Evolutionary conservation across 2,329 filamentous ascomycete genomes (phyloP), one percentile per base, ranked within the genome.

Genomic region (Clarireedia monteithiana): DNA sequence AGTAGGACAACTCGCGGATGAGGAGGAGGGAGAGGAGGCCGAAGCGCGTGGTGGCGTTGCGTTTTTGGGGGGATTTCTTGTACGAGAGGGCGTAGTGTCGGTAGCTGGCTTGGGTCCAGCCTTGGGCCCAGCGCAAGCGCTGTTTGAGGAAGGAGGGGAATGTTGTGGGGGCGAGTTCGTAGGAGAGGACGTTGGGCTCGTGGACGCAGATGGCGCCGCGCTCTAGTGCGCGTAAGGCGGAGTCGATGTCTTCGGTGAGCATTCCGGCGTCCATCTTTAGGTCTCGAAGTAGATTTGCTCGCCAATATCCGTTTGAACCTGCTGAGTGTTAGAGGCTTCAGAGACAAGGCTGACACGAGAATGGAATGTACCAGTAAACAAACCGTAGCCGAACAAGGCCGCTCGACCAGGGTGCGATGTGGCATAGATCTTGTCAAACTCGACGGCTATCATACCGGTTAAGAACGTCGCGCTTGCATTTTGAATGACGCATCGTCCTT

Each of bases 341-440:
- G 40, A 15, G 34, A 26, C 34, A 3, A 5, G 14, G 26, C 2
- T 27, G 6, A 6, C 6, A 9, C 1, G 7, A 17, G 17, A 12
- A 4, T 10, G 34, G 3, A 2, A 12, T 12, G 48, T 45, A 51
- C 53, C 75, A 53, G 73, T 76, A 65, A 77, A 77, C 5, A 77
- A 69, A 14, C 75, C 75, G 55, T 77, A 77, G 4, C 70, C 72
- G 64, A 72, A 77, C 69, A 77, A 72, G 5, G 71, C 68, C 9
- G 73, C 71, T 9, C 75, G 70, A 5, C 75, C 75, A 2, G 75
- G 75, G 59, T 77, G 75, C 10, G 75, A 76, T 10, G 77, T 75
- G 2, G 75, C 75, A 60, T 77, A 77, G 57, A 77, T 77, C 63
- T 77, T 77, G 64, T 77, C 75, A 55, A 77, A 77, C 59, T 77